Percentiles rank a stretch among this genome's conserved stretches.
Evolutionary conservation across 2,329 filamentous ascomycete species (phyloP).

Genomic region (Xylariaceae sp.): DNA sequence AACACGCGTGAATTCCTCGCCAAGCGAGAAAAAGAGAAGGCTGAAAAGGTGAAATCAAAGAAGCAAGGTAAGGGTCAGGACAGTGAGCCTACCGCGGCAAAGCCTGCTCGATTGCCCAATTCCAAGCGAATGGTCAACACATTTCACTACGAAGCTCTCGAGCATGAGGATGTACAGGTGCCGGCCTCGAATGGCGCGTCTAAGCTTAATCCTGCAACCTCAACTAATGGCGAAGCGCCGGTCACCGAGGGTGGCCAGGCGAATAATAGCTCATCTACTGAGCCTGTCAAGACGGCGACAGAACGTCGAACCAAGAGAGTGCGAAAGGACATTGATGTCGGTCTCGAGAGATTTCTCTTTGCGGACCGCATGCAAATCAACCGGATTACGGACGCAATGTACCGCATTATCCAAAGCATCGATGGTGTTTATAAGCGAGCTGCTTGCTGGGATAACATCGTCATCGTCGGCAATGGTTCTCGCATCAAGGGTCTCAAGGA

Average conservation of each 20-base stretch:
- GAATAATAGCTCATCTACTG: constrained; percentile 25
- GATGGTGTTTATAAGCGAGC: constrained; percentile 81
- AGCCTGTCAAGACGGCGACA: constrained; percentile 30
- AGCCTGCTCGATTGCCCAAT: constrained; percentile 62
- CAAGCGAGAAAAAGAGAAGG: constrained; percentile 77
- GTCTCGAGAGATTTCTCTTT: constrained; percentile 68
- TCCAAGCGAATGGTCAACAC: constrained; percentile 63
- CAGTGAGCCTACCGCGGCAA: constrained; percentile 49
- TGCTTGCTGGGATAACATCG: constrained; percentile 84
- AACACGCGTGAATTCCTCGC: constrained; percentile 79
- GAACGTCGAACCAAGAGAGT: constrained; percentile 52
- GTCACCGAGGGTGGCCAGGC: constrained; percentile 21
- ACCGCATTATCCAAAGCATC: constrained; percentile 76
- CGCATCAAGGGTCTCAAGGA: constrained; percentile 76
- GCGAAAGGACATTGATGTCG: constrained; percentile 69
- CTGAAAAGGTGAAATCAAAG: constrained; percentile 57
- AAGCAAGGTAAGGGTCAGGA: constrained; percentile 60
- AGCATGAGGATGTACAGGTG: constrained; percentile 50
- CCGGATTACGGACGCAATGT: constrained; percentile 76
- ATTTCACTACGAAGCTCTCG: constrained; percentile 69
- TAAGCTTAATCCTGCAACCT: constrained; percentile 13
- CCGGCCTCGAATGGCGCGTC: constrained; percentile 31
- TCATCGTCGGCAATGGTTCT: constrained; percentile 85
- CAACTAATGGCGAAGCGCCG: constrained; percentile 6
- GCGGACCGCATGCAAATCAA: constrained; percentile 71